Conservation (phyloP, 192 early-diverging fungal genomes). For the Gorgonomyces haynaldii region DNA sequence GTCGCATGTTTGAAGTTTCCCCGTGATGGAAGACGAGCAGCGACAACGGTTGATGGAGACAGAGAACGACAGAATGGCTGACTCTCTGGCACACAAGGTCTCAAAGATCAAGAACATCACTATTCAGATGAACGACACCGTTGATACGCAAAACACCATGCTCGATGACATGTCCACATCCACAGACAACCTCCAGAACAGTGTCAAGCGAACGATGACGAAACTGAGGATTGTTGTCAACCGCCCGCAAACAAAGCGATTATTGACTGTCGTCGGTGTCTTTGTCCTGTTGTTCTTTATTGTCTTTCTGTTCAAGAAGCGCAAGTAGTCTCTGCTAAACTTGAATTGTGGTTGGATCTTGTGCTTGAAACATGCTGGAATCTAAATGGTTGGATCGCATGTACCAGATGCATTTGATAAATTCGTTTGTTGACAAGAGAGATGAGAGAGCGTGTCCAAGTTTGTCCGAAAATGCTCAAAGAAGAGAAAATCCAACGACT, state of each 20-base stretch:
- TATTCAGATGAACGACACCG: constrained; percentile 1
- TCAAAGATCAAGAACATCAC: constrained; percentile 7
- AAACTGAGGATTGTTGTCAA: constrained; percentile 5
- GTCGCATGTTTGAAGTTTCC: no score
- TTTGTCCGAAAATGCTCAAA: not conserved
- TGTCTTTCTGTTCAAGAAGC: not conserved
- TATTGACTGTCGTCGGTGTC: constrained; percentile 1
- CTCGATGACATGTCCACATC: constrained; percentile 5
- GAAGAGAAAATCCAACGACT: no score
- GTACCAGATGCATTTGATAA: not conserved
- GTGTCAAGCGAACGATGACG: not conserved
- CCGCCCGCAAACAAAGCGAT: not conserved
- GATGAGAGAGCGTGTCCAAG: not conserved
- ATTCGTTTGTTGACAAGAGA: not conserved
- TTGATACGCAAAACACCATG: not conserved
- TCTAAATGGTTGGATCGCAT: not conserved
- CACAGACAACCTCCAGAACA: not conserved
- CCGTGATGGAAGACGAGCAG: constrained; percentile 1
- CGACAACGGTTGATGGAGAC: constrained; percentile 1
- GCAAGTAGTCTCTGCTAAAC: not conserved
- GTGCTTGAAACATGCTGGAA: not conserved
- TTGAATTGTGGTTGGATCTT: not conserved
- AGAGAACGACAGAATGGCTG: constrained; percentile 5
- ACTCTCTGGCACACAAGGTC: not conserved
- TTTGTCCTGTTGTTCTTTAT: constrained; percentile 5